Base-by-base conservation (phyloP, 768 basidiomycete species). In the Solioccasus polychromus region DNA sequence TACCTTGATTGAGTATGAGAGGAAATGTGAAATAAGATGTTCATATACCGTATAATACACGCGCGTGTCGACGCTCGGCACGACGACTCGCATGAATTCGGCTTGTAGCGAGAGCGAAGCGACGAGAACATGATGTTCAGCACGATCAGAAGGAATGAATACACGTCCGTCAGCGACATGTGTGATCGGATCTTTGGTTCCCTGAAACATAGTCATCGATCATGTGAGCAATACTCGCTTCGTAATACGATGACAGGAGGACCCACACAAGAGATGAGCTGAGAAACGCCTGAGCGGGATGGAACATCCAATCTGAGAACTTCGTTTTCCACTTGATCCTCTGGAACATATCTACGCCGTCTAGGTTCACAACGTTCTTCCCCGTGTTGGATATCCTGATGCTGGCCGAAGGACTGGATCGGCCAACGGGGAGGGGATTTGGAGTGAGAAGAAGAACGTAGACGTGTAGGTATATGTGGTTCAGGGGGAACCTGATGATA, bases 11-110 rank as follows among this genome's bases (percentile, higher is more conserved):
- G 8, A 44, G 34, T 10, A 32, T 22, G 8, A 2, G 0, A 5
- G 18, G 5, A 3, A 8, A 15, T 5, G 9, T 32, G 15, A 4
- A 10, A n/a, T 11, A 32, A 6, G 14, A 30, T 25, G 10, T 1
- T 2, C n/a, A 37, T 48, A 9, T 9, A 55, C 62, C 15, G 54
- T 57, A 37, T 47, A 60, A 44, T 50, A 67, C 28, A 59, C 52
- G 1, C 46, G 45, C 7, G 47, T 35, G 28, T 54, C 45, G 8
- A 53, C 22, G 20, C 52, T 49, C 23, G 60, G 59, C 17, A 59
- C 54, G 4, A 48, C 51, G n/a, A 62, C 51, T 19, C 53, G 49
- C 46, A 58, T 58, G 39, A 63, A 57, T 20, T 50, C 43, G 0
- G 50, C 60, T 6, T 52, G 49, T 7, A 64, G 44, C 24, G 53